Base-by-base conservation (phyloP, 116 monocot species). In the Posidonia oceanica region DNA sequence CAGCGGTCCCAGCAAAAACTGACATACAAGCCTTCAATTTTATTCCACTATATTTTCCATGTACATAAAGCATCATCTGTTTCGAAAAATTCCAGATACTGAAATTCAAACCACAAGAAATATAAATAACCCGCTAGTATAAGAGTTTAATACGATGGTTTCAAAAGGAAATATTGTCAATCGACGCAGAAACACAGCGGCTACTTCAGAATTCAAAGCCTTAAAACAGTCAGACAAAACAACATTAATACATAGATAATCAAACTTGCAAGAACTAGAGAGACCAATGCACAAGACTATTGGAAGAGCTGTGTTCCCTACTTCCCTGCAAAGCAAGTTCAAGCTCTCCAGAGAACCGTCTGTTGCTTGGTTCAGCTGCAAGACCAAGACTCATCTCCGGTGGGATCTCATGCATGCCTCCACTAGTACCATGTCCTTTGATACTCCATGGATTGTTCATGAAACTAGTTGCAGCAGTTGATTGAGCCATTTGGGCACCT, bases 251-350 rank as follows among this genome's bases (percentile, higher is more conserved):
- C 14, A 39, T 39, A 40, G 15, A 64, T 40, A 64, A 39, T 4
- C 12, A 65, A 3, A 64, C 64, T 11, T 17, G 41, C 39, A 65
- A 20, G 65, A 17, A 17, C 41, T 65, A 65, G 40, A 65, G 65
- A 65, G 42, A 41, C 65, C 65, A 40, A 8, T 65, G 65, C 40
- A 65, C 14, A 18, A 7, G 40, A 40, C 7, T 65, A 6, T 10
- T n/a, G 40, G 39, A 12, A 41, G 65, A 41, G 40, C 7, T 38
- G 52, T 68, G 58, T 20, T 69, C 80, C 55, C 74, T 79, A 65
- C 74, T 81, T 42, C 85, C 78, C 71, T 83, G 86, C 17, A 89
- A 74, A 72, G 85, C 89, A 15, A 86, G 70, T 83, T 81, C 86
- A 18, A 86, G 89, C 75, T 89, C 89, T 14, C 83, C 78, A 4